A percentile compares a stretch with the other conserved stretches of the same genome.
These are phyloP conservation scores for Pythium guiyangense DNA, from an alignment of 352 stramenopile species.

Conservation along the genomic window DNA sequence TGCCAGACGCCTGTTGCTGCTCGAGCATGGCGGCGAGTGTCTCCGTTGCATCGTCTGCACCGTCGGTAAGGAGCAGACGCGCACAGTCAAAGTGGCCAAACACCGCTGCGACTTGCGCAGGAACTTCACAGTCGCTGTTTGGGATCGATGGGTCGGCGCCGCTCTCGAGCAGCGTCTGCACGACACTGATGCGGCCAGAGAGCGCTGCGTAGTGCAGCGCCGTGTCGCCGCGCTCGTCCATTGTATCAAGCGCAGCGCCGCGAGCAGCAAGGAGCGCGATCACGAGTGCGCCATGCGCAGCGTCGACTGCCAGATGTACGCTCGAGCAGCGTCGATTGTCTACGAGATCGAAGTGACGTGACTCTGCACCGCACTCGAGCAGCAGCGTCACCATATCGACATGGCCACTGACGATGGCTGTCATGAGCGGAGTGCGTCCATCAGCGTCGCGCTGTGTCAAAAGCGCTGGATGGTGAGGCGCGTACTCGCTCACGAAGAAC, in stretches of 20 bases:
- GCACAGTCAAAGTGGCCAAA: constrained; percentile 46
- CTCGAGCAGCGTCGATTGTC: constrained; percentile 32
- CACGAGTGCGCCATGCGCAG: constrained; percentile 10
- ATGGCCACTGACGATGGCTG: constrained; percentile 31
- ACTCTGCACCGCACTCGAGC: constrained; percentile 16
- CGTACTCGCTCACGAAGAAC: constrained; percentile 17
- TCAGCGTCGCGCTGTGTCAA: constrained; percentile 20
- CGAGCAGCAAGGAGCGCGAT: constrained; percentile 22
- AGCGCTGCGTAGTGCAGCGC: constrained; percentile 64
- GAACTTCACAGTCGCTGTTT: constrained; percentile 58
- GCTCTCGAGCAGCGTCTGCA: constrained; percentile 31
- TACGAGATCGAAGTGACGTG: constrained; percentile 14
- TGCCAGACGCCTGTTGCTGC: constrained; percentile 25
- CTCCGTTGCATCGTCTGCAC: neutral
- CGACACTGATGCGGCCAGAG: constrained; percentile 32
- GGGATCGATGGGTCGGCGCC: constrained; percentile 38
- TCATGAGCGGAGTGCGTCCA: constrained; percentile 35
- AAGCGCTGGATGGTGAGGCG: constrained; percentile 12
- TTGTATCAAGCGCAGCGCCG: constrained; percentile 37
- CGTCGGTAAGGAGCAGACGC: constrained; percentile 27
- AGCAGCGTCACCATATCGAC: constrained; percentile 26
- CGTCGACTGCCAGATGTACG: constrained; percentile 38
- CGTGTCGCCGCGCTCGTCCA: constrained; percentile 62
- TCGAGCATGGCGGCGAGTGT: constrained; percentile 28
- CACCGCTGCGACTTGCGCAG: constrained; percentile 39